Conservation (phyloP, 495 filamentous ascomycete genomes). For the Letharia lupina region DNA sequence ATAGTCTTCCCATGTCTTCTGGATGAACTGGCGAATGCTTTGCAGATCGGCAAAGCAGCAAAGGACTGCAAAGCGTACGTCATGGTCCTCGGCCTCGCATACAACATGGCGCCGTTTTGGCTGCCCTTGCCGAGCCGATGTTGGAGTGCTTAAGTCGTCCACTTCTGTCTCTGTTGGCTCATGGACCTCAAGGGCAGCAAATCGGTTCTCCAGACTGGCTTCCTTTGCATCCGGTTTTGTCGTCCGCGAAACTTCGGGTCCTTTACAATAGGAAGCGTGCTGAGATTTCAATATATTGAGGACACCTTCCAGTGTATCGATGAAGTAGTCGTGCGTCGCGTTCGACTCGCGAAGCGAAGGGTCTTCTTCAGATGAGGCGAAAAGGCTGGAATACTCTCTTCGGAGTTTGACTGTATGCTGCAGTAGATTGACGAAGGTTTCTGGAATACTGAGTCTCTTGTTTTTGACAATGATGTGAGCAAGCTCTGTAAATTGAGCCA, state of each 20-base stretch:
- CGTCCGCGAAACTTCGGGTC: background rate
- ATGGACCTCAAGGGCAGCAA: constrained; percentile 31
- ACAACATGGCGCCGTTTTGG: constrained; percentile 16
- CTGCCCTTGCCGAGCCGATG: background rate
- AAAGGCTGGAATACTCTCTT: constrained; percentile 2
- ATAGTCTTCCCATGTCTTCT: constrained; percentile 29
- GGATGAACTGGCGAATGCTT: constrained; percentile 28
- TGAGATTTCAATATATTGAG: constrained; percentile 27
- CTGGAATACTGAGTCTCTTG: background rate
- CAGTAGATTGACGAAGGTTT: background rate
- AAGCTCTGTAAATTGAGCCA: constrained; percentile 5
- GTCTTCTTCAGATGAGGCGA: background rate
- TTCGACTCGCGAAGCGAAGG: background rate
- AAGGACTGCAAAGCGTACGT: constrained; percentile 28
- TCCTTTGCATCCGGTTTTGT: background rate
- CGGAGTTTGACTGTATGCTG: constrained; percentile 6
- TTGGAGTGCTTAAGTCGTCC: background rate
- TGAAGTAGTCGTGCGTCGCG: constrained; percentile 30
- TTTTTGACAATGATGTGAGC: background rate
- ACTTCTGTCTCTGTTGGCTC: constrained; percentile 27
- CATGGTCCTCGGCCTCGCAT: constrained; percentile 29
- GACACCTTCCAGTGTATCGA: constrained; percentile 27
- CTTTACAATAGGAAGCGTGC: constrained; percentile 10
- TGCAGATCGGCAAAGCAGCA: constrained; percentile 29
- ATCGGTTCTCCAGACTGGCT: constrained; percentile 24